Evolutionary conservation across 2,329 filamentous ascomycete species (phyloP).

Genomic region (Cercospora sp.): DNA sequence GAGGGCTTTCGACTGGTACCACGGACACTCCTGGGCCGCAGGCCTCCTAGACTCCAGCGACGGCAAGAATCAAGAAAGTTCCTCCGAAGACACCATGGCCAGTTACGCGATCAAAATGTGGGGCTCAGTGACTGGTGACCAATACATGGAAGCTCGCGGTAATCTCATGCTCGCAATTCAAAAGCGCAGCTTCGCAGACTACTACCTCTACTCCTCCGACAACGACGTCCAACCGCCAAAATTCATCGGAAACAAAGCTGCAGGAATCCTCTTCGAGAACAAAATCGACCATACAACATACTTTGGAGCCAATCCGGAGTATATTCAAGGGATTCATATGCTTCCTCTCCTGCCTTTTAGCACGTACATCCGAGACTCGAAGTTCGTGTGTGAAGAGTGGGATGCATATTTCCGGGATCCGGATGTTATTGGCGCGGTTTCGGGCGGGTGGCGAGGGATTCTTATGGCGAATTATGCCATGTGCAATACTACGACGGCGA

Average conservation of each 20-base stretch:
- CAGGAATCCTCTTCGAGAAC: slow-evolving; percentile 76
- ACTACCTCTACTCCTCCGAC: slow-evolving; percentile 74
- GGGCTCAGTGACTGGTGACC: slow-evolving; percentile 75
- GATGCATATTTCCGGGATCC: slow-evolving; percentile 67
- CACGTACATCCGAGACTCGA: slow-evolving; percentile 62
- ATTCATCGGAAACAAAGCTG: slow-evolving; percentile 78
- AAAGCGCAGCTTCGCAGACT: slow-evolving; percentile 69
- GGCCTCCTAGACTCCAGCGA: slow-evolving; percentile 69
- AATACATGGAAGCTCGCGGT: slow-evolving; percentile 73
- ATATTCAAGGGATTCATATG: slow-evolving; percentile 73
- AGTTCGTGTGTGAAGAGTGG: slow-evolving; percentile 84
- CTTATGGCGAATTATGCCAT: slow-evolving; percentile 80
- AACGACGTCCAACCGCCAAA: slow-evolving; percentile 71
- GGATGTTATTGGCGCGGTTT: slow-evolving; percentile 54
- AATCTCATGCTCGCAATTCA: slow-evolving; percentile 83
- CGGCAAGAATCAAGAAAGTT: slow-evolving; percentile 84
- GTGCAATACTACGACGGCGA: slow-evolving; percentile 64
- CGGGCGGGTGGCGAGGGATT: slow-evolving; percentile 82
- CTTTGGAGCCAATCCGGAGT: slow-evolving; percentile 60
- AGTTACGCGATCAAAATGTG: slow-evolving; percentile 91
- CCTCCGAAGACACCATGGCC: slow-evolving; percentile 86
- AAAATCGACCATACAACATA: slow-evolving; percentile 92
- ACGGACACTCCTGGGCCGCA: slow-evolving; percentile 92
- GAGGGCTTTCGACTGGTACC: slow-evolving; percentile 87
- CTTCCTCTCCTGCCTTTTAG: slow-evolving; percentile 70